These are phyloP conservation scores for Leavenworthia alabamica DNA, from an alignment of 345 rosid species.

Conservation along the genomic window DNA sequence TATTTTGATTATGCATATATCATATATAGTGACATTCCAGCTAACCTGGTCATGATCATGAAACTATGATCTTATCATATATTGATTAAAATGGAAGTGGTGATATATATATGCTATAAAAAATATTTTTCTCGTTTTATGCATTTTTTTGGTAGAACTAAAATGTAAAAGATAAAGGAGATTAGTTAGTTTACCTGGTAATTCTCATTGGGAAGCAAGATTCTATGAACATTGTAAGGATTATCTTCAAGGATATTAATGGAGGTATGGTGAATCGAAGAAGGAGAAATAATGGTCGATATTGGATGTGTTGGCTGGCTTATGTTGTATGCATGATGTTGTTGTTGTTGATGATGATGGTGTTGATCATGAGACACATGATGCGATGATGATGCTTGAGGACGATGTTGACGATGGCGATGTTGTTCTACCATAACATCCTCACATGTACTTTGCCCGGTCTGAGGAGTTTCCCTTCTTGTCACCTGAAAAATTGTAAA, in stretches of 20 bases:
- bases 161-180: not conserved
- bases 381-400: conserved; percentile 43
- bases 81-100: not conserved
- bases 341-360: conserved; percentile 46
- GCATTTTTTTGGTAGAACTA: too few relatives aligned
- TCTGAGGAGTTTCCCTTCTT: conserved; percentile 24
- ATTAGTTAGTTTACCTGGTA: conserved; percentile 52
- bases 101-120: not conserved
- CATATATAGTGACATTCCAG: conserved; percentile 4
- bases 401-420: conserved; percentile 41
- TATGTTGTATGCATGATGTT: conserved; percentile 67
- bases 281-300: conserved; percentile 61
- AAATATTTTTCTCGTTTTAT: too few relatives aligned
- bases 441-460: conserved; percentile 26
- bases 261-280: conserved; percentile 78
- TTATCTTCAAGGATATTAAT: conserved; percentile 33
- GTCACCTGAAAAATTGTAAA: conserved; percentile 7
- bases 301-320: conserved; percentile 75
- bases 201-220: conserved; percentile 70
- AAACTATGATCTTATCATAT: not conserved
- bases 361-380: conserved; percentile 30
- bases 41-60: conserved; percentile 8
- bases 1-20: not conserved
- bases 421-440: conserved; percentile 48
- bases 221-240: conserved; percentile 61